These are phyloP conservation scores for Gossypium gossypioides DNA, from an alignment of 441 rosid genomes.

Conservation along the genomic window DNA sequence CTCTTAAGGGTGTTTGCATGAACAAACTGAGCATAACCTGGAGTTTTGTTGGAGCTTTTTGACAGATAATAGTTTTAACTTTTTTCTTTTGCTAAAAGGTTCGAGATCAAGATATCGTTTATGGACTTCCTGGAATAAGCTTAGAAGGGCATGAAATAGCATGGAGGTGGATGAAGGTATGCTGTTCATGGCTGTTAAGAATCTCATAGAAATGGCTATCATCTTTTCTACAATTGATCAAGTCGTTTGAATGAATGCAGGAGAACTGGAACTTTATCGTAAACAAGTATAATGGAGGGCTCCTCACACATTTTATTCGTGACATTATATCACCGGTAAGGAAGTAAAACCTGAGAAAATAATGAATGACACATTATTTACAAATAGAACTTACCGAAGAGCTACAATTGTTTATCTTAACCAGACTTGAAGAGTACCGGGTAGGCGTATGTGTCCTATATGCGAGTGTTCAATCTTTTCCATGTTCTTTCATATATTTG, in stretches of 20 bases:
- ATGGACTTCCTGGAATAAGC: conserved; percentile 38
- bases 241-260: conserved; percentile 22
- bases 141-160: conserved; percentile 60
- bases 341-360: background rate
- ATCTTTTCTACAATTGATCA: background rate
- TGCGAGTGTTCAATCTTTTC: background rate
- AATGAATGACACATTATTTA: background rate
- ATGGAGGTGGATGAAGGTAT: conserved; percentile 61
- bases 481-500: background rate
- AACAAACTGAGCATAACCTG: background rate
- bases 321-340: conserved; percentile 68
- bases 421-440: background rate
- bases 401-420: background rate
- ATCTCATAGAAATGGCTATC: background rate
- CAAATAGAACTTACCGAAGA: background rate
- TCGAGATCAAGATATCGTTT: conserved; percentile 61
- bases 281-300: conserved; percentile 61
- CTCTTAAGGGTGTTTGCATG: background rate
- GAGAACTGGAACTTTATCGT: conserved; percentile 68
- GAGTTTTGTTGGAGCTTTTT: background rate
- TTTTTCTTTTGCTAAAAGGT: conserved; percentile 33
- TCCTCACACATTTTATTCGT: conserved; percentile 58
- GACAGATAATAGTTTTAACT: background rate
- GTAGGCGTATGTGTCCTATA: background rate
- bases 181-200: background rate